Conservation (phyloP, 805 yeast genomes). For the Lipomyces sp. region DNA sequence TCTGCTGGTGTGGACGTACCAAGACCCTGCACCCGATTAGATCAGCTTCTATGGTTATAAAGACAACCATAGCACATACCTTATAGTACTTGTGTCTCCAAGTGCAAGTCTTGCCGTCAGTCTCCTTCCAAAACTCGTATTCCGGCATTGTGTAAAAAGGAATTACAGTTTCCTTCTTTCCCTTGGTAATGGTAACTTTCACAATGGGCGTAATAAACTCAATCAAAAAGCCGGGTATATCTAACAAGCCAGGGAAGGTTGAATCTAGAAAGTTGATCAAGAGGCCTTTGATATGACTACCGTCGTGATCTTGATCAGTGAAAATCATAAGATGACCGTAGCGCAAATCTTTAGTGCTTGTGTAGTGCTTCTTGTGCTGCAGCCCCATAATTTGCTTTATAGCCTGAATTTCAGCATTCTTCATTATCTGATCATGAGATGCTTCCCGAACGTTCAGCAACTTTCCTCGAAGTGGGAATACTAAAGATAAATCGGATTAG, state of each 20-base stretch:
- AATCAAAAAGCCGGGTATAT: conserved; percentile 83
- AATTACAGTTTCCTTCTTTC: conserved; percentile 48
- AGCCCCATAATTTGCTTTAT: conserved; percentile 92
- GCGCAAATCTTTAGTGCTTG: conserved; percentile 68
- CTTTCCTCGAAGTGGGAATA: conserved; percentile 94
- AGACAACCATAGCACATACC: no score
- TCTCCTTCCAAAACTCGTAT: conserved; percentile 87
- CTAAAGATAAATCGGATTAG: neutral
- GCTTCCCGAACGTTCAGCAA: conserved; percentile 95
- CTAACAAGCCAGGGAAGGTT: conserved; percentile 88
- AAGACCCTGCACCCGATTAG: no score
- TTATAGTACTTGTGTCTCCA: conserved; percentile 96
- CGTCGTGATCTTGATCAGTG: conserved; percentile 99
- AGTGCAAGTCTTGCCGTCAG: conserved; percentile 66
- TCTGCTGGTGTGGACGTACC: conserved; percentile 89
- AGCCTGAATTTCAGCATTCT: conserved; percentile 92
- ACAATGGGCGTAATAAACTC: conserved; percentile 97
- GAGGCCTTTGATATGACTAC: conserved; percentile 94
- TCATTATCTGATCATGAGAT: conserved; percentile 87
- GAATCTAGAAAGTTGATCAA: conserved; percentile 89
- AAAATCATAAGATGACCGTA: conserved; percentile 97
- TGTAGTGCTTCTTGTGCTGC: conserved; percentile 85
- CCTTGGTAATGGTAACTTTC: conserved; percentile 69
- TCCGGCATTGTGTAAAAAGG: conserved; percentile 95
- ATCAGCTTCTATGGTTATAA: no score